Base-by-base conservation (phyloP, 129 eudicot species). In the Centella asiatica region DNA sequence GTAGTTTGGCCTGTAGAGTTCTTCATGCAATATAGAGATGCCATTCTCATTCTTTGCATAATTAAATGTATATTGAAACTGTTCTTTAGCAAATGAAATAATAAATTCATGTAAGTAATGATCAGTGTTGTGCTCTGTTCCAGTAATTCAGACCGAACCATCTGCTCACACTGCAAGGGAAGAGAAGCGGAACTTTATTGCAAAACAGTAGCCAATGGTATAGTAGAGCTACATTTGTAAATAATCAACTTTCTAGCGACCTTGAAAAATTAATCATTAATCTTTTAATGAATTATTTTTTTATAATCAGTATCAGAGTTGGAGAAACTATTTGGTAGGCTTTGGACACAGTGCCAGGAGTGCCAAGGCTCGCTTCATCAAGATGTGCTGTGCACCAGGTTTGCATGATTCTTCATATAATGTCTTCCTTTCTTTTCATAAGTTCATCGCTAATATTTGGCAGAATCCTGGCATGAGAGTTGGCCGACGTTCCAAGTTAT, bases 331-430 rank as follows among this genome's bases (percentile, higher is more conserved):
- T 93, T 93, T 71, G 99, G 99, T 67, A 82, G 80, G 74, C 76
- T 93, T 49, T 93, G 99, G 99, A 93, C 99, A 57, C 99, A 93
- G 61, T 93, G 99, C 77, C 99, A 93, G 72, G 99, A 93, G 76
- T 93, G 99, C 75, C 96, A 93, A 79, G 96, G 95, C 49, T 93
- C 99, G 25, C 99, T 93, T 75, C 99, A 93, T 65, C 99, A 93
- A 75, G 99, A 93, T 66, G 96, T 93, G 64, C 77, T 93, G 56
- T 93, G 99, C 82, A 93, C 99, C 33, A 93, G 99, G 99, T 92
- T 66, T 52, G 18, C 2, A 15, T 60, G 47, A 11, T 24, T 22
- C 22, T n/a, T n/a, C n/a, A 34, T 11, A 37, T 37, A 37, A 9
- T n/a, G 9, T 0, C 4, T 1, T 22, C 14, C 40, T 32, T 10